Evolutionary conservation across 2,329 filamentous ascomycete species (phyloP).

Genomic region (Sarocladium brachiariae): DNA sequence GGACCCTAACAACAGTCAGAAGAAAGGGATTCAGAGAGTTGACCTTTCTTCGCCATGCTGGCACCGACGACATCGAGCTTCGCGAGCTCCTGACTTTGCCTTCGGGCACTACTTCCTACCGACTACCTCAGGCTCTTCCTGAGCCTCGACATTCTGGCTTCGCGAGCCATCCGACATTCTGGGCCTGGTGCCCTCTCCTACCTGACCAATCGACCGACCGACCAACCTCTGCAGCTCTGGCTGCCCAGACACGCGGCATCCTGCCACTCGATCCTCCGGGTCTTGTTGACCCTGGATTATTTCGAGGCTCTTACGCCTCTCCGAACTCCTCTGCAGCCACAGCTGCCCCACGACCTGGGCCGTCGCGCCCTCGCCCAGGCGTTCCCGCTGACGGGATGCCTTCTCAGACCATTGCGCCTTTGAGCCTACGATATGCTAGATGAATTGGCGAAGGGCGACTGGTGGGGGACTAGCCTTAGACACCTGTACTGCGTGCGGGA

Average conservation of each 20-base stretch:
- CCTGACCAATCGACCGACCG: conserved; percentile 1
- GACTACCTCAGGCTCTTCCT: conserved; percentile 2
- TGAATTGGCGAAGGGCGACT: not conserved
- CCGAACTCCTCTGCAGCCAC: not conserved
- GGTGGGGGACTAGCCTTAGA: not conserved
- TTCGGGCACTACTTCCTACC: conserved; percentile 6
- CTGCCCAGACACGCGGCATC: conserved; percentile 7
- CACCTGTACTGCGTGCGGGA: not conserved
- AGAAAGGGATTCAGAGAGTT: conserved; percentile 10
- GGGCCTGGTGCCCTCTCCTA: conserved; percentile 5
- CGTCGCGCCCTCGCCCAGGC: not conserved
- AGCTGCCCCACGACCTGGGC: not conserved
- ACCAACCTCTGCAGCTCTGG: conserved; percentile 4
- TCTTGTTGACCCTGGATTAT: not conserved
- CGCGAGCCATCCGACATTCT: conserved; percentile 5
- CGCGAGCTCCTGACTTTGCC: conserved; percentile 9
- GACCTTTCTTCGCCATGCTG: conserved; percentile 9
- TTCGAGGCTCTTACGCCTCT: not conserved
- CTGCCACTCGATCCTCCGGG: not conserved
- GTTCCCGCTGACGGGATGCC: not conserved
- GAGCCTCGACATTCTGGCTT: conserved; percentile 9
- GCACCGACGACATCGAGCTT: conserved; percentile 9
- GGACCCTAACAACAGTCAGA: conserved; percentile 8
- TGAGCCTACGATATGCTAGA: not conserved
- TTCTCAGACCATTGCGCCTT: not conserved